A percentile compares a stretch with the other conserved stretches of the same genome.
Conservation (phyloP, 2,329 filamentous ascomycete species). For the Neofusicoccum ribis region DNA sequence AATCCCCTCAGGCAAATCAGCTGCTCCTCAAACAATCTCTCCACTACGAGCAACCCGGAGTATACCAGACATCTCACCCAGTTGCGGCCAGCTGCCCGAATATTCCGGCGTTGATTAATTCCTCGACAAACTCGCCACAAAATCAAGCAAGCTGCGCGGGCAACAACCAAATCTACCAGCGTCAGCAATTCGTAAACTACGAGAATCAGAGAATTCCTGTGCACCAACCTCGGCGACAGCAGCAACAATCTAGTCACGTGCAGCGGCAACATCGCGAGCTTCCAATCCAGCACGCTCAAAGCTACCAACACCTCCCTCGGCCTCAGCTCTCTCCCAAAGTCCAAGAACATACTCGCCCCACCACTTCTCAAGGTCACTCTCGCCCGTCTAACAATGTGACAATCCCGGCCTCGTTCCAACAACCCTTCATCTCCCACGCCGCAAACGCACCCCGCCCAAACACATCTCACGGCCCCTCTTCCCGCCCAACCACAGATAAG, state of each 20-base stretch:
- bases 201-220: not conserved
- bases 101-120: not conserved
- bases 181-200: not conserved
- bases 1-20: not conserved
- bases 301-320: not conserved
- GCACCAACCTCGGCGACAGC: not conserved
- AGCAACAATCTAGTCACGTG: not conserved
- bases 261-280: not conserved
- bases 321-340: not conserved
- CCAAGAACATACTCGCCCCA: not conserved
- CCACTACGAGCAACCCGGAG: not conserved
- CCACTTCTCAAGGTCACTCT: not conserved
- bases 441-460: not conserved
- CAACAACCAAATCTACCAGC: not conserved
- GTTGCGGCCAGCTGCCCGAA: not conserved
- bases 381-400: not conserved
- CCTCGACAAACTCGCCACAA: not conserved
- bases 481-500: not conserved
- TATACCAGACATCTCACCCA: not conserved
- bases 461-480: not conserved
- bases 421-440: not conserved
- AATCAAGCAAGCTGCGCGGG: not conserved
- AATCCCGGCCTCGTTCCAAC: not conserved
- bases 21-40: not conserved
- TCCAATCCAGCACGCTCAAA: not conserved